A percentile compares a stretch with the other conserved stretches of the same genome.
Evolutionary conservation across 1,139 yeast genomes (phyloP).

Genomic region (Eremothecium coryli): DNA sequence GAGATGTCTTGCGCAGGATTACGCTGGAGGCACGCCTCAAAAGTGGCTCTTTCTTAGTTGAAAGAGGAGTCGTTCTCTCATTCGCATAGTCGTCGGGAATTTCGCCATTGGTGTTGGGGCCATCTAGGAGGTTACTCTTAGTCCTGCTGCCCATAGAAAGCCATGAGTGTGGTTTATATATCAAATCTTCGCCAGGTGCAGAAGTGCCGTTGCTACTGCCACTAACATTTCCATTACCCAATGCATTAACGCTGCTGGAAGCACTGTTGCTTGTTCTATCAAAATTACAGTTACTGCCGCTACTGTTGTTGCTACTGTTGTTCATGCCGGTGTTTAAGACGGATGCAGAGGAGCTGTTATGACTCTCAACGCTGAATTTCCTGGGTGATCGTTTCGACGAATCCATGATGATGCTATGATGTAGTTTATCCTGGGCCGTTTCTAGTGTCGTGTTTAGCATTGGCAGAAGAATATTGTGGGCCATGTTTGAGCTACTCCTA

Average conservation of each 20-base stretch:
- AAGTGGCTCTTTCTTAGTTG: constrained; percentile 19
- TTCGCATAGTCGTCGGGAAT: background rate
- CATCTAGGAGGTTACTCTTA: background rate
- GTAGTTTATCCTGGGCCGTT: background rate
- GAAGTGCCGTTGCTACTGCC: constrained; percentile 1
- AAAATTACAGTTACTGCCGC: background rate
- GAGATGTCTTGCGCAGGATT: constrained; percentile 17
- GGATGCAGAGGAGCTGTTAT: constrained; percentile 10
- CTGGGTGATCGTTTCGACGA: constrained; percentile 8
- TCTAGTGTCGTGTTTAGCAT: constrained; percentile 9
- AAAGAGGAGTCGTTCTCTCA: background rate
- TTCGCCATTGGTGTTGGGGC: background rate
- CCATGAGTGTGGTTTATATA: constrained; percentile 2
- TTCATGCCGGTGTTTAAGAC: constrained; percentile 4
- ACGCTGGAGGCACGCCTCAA: constrained; percentile 29
- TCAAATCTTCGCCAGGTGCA: background rate
- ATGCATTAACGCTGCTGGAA: background rate
- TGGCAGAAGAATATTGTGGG: constrained; percentile 8
- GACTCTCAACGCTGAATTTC: constrained; percentile 15
- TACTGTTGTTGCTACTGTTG: constrained; percentile 3
- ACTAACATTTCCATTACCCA: background rate
- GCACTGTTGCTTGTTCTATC: no score
- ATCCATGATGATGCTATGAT: background rate
- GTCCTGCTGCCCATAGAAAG: background rate
- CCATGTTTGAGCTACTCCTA: constrained; percentile 14